Conservation (phyloP, 2,329 filamentous ascomycete species). For the Pseudogymnoascus sp. region DNA sequence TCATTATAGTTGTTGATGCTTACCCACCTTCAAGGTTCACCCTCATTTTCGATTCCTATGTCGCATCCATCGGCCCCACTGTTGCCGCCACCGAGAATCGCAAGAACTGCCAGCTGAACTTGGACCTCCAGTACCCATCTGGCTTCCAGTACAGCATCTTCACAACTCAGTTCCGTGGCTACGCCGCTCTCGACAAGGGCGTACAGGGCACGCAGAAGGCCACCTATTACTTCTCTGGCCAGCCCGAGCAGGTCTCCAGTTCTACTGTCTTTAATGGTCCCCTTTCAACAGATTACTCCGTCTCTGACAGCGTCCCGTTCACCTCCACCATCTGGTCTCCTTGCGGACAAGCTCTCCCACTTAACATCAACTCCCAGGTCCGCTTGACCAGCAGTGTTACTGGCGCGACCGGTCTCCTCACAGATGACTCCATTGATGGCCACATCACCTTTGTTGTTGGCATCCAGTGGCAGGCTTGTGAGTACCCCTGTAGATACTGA, state of each 20-base stretch:
- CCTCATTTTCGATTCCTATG: conserved; percentile 44
- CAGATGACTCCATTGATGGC: conserved; percentile 41
- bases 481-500: neutral
- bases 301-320: conserved; percentile 37
- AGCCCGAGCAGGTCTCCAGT: conserved; percentile 28
- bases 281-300: conserved; percentile 32
- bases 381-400: conserved; percentile 31
- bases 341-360: conserved; percentile 40
- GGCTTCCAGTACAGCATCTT: conserved; percentile 47
- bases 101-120: conserved; percentile 47
- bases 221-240: conserved; percentile 47
- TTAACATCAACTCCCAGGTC: conserved; percentile 48
- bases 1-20: conserved; percentile 9
- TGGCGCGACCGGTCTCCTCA: conserved; percentile 34
- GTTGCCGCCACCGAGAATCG: conserved; percentile 36
- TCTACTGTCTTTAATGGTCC: conserved; percentile 37
- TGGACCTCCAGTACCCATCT: conserved; percentile 42
- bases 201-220: conserved; percentile 42
- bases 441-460: conserved; percentile 37
- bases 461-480: conserved; percentile 31
- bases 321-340: conserved; percentile 44
- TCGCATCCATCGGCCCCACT: conserved; percentile 40
- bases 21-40: conserved; percentile 31
- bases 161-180: conserved; percentile 45
- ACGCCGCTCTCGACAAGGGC: conserved; percentile 38